Base-by-base conservation (phyloP, 345 rosid species). In the Orychophragmus violaceus region DNA sequence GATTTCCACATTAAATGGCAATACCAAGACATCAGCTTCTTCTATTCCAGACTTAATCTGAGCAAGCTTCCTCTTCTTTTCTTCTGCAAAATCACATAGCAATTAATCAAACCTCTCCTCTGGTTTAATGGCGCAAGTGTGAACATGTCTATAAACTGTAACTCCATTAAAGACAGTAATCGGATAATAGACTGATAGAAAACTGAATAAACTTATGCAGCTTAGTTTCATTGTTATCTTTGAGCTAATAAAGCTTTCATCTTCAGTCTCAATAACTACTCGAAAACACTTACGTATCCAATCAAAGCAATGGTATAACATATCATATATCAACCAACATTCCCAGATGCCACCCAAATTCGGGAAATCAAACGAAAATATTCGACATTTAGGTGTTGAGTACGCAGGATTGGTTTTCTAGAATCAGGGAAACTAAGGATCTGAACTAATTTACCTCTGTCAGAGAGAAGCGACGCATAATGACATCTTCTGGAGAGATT, bases 11-110 rank as follows among this genome's bases (percentile, higher is more conserved):
- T 10, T 6, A 39, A 39, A 42, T 42, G 52, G 6, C 48, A 56
- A 5, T 81, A 23, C 98, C 92, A 92, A 69, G 63, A 76, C 84
- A 70, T 92, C 95, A 64, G 95, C 92, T 51, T 92, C 96, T 64
- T 89, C 98, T 22, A 92, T 48, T 64, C 92, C 89, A 52, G 88
- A 81, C 71, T 78, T 80, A 4, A 92, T 83, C 71, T 92, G 89
- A 42, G 65, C 67, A 60, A 84, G 19, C 46, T 41, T 41, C 46
- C 6, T 19, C 46, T 41, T 41, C 46, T 41, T 41, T 19, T 41
- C 46, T 41, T 79, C 96, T 91, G 87, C 64, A 51, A 56, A 25
- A 41, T 14, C 36, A 52, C 74, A 70, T 53, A 12, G 53, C 36
- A 29, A 52, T 8, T 2, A 21, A 61, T 29, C 9, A 29, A 44